Evolutionary conservation across 2,329 filamentous ascomycete species (phyloP), one percentile per base, ranked within the genome.

Genomic region (Pleomassaria siparia): DNA sequence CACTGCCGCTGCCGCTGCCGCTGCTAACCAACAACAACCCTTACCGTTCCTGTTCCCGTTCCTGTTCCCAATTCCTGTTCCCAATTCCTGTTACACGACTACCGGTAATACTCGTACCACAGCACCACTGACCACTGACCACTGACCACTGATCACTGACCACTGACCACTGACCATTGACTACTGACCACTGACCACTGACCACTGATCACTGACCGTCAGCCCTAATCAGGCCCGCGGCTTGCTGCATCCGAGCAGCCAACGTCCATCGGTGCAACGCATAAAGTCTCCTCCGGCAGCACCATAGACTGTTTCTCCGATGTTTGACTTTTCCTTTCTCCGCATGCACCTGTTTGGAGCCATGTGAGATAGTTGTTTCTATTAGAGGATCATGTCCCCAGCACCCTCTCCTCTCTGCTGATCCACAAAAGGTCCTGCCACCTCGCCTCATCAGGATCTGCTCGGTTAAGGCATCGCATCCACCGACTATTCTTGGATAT

Each of bases 221-320:
- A 6, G 16, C 32, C 28, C n/a, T 18, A 3, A 35, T 35, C 20
- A 16, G 20, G 36, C 8, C 13, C 9, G 36, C 36, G 36, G 20
- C 24, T 11, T 28, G 25, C 18, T 13, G 18, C 40, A n/a, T 32
- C 15, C 40, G 40, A 29, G 22, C 6, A 26, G 20, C 9, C 10
- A 11, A 41, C 24, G 39, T 30, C 28, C 28, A 9, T 16, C 7
- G 20, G 5, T 20, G n/a, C 18, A 43, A 42, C 41, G 53, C 54
- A 60, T 58, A 40, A 56, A 51, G 7, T 42, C 36, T 36, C 26
- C 46, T 44, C 54, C 49, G 47, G 44, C 20, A 37, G 41, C 51
- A 45, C 43, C 25, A 32, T 44, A 36, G 46, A 41, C 50, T 51
- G 51, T 60, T 56, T 58, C 55, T 57, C 54, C 46, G 54, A 48